These are phyloP conservation scores for Anaeramoeba flamelloides DNA, from an alignment of 78 protist genomes.

Conservation along the genomic window DNA sequence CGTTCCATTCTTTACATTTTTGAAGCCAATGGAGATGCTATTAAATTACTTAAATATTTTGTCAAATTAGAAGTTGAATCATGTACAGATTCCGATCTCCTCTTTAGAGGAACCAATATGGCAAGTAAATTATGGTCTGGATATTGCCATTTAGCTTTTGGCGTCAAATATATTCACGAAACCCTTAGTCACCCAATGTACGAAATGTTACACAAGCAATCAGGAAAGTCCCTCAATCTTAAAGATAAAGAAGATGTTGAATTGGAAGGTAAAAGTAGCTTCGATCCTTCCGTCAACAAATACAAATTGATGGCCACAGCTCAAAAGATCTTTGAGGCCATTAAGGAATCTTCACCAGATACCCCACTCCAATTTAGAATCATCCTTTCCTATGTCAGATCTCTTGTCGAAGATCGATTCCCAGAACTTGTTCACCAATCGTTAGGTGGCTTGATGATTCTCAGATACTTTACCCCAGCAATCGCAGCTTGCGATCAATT, in stretches of 20 bases:
- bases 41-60: background rate
- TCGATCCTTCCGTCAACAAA: background rate
- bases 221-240: too few species aligned
- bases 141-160: background rate
- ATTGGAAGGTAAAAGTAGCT: background rate
- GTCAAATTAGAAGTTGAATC: background rate
- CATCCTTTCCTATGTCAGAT: background rate
- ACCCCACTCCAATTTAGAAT: background rate
- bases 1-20: background rate
- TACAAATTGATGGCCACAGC: background rate
- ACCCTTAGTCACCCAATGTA: background rate
- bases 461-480: background rate
- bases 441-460: background rate
- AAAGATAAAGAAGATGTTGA: too few species aligned
- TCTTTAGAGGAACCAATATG: background rate
- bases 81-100: background rate
- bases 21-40: background rate
- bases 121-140: background rate
- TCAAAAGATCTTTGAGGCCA: background rate
- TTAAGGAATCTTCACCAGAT: background rate
- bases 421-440: background rate
- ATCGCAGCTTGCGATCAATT: background rate
- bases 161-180: background rate
- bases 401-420: background rate
- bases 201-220: background rate